phyloP scores from a whole-genome alignment of 305 asterid genomes.

The Solanum hybrid region DNA sequence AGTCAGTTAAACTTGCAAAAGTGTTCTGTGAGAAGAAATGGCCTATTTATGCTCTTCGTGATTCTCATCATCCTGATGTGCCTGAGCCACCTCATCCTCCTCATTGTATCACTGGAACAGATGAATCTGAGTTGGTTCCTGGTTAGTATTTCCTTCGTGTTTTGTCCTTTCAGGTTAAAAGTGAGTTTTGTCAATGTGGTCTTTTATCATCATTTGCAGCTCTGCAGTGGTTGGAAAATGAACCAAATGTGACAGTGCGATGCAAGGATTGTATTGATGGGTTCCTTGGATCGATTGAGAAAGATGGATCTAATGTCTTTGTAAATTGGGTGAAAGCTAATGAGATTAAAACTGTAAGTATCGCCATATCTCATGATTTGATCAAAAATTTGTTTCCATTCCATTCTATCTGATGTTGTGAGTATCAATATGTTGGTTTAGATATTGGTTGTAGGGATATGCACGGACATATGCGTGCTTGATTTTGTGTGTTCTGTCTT shows the following conservation, averaged over 20 bases:
- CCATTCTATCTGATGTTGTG: neutral
- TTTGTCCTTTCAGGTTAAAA: neutral
- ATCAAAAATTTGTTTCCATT: neutral
- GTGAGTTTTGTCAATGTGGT: conserved; percentile 5
- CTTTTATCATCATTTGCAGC: conserved; percentile 31
- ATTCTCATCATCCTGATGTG: conserved; percentile 72
- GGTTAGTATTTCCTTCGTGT: conserved; percentile 22
- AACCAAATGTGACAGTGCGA: conserved; percentile 61
- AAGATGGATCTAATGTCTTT: conserved; percentile 74
- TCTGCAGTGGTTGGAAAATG: conserved; percentile 70
- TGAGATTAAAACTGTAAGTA: conserved; percentile 55
- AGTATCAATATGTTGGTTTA: conserved; percentile 10
- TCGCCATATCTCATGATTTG: neutral
- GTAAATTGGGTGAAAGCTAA: conserved; percentile 81
- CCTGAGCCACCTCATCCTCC: conserved; percentile 95
- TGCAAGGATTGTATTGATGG: conserved; percentile 85
- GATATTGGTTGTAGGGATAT: conserved; percentile 81
- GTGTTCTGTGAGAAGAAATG: conserved; percentile 55
- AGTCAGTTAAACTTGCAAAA: conserved; percentile 59
- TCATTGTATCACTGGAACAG: conserved; percentile 71
- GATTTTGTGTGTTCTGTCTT: conserved; percentile 69
- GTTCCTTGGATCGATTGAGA: conserved; percentile 64
- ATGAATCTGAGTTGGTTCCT: conserved; percentile 74
- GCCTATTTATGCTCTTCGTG: conserved; percentile 72
- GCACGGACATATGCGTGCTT: conserved; percentile 83